phyloP scores from a whole-genome alignment of 495 filamentous ascomycete species.

The Penicillium malachiteum region DNA sequence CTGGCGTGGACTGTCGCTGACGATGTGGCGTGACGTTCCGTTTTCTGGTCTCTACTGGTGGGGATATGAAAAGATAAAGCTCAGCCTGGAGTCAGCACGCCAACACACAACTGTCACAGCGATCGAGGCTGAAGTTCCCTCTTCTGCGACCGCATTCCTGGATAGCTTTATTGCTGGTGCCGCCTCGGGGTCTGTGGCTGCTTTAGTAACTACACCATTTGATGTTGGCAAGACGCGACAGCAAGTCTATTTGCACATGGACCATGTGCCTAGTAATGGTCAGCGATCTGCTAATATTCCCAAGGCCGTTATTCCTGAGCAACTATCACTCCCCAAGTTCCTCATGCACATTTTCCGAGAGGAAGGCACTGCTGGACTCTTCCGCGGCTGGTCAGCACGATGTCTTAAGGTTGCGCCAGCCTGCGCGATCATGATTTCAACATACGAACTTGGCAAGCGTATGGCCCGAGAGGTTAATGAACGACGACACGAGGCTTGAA shows the following conservation, averaged over 20 bases:
- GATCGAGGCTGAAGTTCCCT: constrained; percentile 12
- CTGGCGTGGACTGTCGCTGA: constrained; percentile 90
- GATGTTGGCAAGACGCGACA: constrained; percentile 96
- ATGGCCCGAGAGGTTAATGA: constrained; percentile 80
- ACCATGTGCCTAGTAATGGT: constrained; percentile 20
- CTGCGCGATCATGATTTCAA: constrained; percentile 99
- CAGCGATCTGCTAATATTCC: constrained; percentile 13
- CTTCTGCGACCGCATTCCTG: constrained; percentile 53
- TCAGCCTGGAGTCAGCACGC: constrained; percentile 60
- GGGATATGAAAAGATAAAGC: constrained; percentile 85
- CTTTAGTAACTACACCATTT: constrained; percentile 91
- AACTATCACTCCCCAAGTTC: constrained; percentile 71
- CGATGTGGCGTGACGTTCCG: constrained; percentile 94
- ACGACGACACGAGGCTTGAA: constrained; percentile 37
- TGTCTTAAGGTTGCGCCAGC: constrained; percentile 94
- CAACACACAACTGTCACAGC: constrained; percentile 34
- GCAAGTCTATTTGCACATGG: constrained; percentile 67
- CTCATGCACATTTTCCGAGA: constrained; percentile 83
- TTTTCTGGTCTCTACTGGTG: constrained; percentile 98
- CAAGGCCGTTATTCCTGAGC: constrained; percentile 58
- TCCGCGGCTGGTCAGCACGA: constrained; percentile 85
- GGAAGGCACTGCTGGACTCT: constrained; percentile 78
- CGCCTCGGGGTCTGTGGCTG: constrained; percentile 75
- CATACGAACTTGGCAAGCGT: constrained; percentile 92
- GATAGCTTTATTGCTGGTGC: constrained; percentile 90